Conservation (phyloP, 2,329 filamentous ascomycete genomes). For the Cylindrodendrum hubeiense region DNA sequence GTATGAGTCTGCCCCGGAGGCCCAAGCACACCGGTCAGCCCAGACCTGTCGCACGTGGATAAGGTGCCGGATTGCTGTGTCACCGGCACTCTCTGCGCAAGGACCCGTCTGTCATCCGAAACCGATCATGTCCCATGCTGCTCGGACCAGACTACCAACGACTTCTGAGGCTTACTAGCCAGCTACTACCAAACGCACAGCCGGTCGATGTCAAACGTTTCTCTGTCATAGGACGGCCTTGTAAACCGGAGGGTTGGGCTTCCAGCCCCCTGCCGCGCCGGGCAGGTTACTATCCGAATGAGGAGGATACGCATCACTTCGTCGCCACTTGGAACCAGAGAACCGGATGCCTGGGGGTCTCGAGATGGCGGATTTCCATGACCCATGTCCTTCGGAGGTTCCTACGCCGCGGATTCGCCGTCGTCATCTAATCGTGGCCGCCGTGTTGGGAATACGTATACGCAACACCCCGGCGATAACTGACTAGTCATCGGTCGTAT, state of each 20-base stretch:
- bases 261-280: conserved; percentile 4
- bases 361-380: conserved; percentile 12
- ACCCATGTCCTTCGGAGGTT: not conserved
- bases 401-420: conserved; percentile 12
- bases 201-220: not conserved
- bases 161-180: conserved; percentile 6
- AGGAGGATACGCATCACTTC: not conserved
- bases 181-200: not conserved
- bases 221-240: conserved; percentile 1
- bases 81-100: conserved; percentile 7
- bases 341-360: conserved; percentile 4
- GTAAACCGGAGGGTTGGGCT: conserved; percentile 3
- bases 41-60: conserved; percentile 17
- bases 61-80: not conserved
- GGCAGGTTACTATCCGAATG: conserved; percentile 7
- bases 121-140: not conserved
- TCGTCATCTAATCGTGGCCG: conserved; percentile 8
- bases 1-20: conserved; percentile 5
- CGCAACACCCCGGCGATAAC: conserved; percentile 13
- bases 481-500: conserved; percentile 19
- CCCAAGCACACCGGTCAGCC: conserved; percentile 2
- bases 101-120: conserved; percentile 8
- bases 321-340: not conserved
- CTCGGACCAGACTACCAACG: not conserved
- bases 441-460: not conserved